Base-by-base conservation (phyloP, 352 stramenopile genomes). In the Phytophthora colocasiae region DNA sequence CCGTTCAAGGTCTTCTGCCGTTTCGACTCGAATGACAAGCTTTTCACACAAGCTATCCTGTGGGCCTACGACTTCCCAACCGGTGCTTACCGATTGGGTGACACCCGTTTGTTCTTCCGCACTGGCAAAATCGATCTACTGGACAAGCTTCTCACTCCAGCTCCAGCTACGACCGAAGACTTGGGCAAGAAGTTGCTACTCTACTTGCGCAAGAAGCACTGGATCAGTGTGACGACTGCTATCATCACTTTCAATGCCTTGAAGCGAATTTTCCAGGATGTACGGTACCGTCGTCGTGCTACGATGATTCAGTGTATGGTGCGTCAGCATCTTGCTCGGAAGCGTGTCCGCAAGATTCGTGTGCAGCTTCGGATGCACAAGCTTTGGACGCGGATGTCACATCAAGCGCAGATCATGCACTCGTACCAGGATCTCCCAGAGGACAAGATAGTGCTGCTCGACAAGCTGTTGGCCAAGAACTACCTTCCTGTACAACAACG, bases 71-170 rank as follows among this genome's bases (percentile, higher is more conserved):
- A 85, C 40, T 93, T 97, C 51, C 86, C 87, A 1, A 84, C 84
- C 1, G 78, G 75, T 1, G 86, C 87, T 1, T 97, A 95, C 55
- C 81, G 85, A 1, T 73, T 97, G 26, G 89, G 89, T 63, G 83
- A 92, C 43, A 91, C 83, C 4, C 85, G 85, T 4, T 54, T 94
- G 7, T 96, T 97, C 45, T 97, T 97, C 71, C 82, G 83, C 6
- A 92, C 89, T 15, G 89, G 89, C 47, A 96, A 96, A 61, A 93
- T 96, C 50, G 85, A 93, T 51, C 49, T 96, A 39, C 61, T 96
- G 9, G 87, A 96, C 65, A 89, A 80, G 58, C 58, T 96, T 14
- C 67, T 96, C 1, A 90, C 83, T 2, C 85, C 85, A 9, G 80
- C 69, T 45, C 53, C 71, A 4, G 52, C 44, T 14, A 77, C 74